These are phyloP conservation scores for Tetrahymena thermophila DNA, from an alignment of 73 alveolate species.

Conservation along the genomic window DNA sequence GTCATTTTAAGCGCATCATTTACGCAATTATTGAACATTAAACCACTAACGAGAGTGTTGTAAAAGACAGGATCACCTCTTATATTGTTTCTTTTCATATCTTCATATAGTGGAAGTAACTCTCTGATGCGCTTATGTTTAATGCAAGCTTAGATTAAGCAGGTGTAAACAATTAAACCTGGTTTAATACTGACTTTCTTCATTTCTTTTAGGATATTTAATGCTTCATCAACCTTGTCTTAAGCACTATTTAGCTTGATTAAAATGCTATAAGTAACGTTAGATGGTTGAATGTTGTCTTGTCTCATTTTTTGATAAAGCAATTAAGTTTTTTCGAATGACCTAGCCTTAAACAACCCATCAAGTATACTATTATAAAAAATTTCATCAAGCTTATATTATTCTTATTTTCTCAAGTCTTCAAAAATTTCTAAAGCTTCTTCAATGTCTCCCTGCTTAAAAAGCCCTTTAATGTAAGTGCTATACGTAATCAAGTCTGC, in stretches of 20 bases:
- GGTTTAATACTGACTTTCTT: constrained; percentile 61
- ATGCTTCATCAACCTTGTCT: constrained; percentile 61
- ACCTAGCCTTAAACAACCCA: neutral
- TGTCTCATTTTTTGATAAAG: neutral
- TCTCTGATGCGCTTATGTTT: constrained; percentile 61
- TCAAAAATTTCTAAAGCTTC: neutral
- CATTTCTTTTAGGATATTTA: constrained; percentile 74
- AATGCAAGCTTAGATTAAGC: constrained; percentile 82
- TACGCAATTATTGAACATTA: neutral
- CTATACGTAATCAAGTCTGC: neutral
- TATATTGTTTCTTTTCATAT: constrained; percentile 58
- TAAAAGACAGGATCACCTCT: constrained; percentile 76
- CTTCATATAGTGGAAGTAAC: constrained; percentile 62
- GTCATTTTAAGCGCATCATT: neutral
- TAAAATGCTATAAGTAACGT: neutral
- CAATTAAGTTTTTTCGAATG: neutral
- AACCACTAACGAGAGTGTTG: constrained; percentile 70
- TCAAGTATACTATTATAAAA: neutral
- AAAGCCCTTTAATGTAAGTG: neutral
- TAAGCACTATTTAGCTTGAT: neutral
- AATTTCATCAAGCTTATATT: neutral
- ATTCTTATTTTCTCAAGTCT: neutral
- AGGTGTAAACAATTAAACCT: constrained; percentile 84
- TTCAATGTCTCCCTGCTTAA: neutral
- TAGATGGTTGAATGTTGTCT: neutral